A percentile compares a stretch with the other conserved stretches of the same genome.
Conservation (phyloP, 2,329 filamentous ascomycete genomes). For the Malbranchea zuffiana region DNA sequence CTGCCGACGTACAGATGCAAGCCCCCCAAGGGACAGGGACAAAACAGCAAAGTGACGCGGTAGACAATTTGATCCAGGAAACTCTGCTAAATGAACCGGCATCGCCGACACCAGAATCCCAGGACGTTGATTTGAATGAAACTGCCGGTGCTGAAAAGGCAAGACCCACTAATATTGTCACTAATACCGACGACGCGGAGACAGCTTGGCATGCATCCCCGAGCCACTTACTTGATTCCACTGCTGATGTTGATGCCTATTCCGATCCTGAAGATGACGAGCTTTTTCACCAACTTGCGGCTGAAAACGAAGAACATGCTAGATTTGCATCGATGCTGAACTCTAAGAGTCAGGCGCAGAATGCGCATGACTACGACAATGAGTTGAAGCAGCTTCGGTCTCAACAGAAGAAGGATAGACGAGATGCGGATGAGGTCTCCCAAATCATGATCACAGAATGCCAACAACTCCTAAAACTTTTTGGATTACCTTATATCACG, state of each 20-base stretch:
- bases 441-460: slow-evolving; percentile 94
- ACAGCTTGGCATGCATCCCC: too few species aligned
- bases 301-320: slow-evolving; percentile 87
- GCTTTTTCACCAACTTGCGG: slow-evolving; percentile 70
- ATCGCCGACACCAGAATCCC: slow-evolving; percentile 42
- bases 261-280: slow-evolving; percentile 91
- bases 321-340: slow-evolving; percentile 84
- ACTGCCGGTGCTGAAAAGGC: too few species aligned
- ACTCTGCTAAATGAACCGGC: too few species aligned
- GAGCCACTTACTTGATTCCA: too few species aligned
- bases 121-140: slow-evolving; percentile 39
- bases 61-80: too few species aligned
- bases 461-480: slow-evolving; percentile 77
- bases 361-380: slow-evolving; percentile 68
- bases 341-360: slow-evolving; percentile 57
- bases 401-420: slow-evolving; percentile 93
- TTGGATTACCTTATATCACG: slow-evolving; percentile 91
- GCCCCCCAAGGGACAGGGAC: too few species aligned
- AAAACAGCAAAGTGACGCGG: too few species aligned
- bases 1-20: too few species aligned
- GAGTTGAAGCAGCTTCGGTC: slow-evolving; percentile 76
- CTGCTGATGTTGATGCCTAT: slow-evolving; percentile 38
- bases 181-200: too few species aligned
- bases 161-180: too few species aligned
- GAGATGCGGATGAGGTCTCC: slow-evolving; percentile 93